Evolutionary conservation across 352 stramenopile species (phyloP).

Genomic region (Thalassiosira hispida): DNA sequence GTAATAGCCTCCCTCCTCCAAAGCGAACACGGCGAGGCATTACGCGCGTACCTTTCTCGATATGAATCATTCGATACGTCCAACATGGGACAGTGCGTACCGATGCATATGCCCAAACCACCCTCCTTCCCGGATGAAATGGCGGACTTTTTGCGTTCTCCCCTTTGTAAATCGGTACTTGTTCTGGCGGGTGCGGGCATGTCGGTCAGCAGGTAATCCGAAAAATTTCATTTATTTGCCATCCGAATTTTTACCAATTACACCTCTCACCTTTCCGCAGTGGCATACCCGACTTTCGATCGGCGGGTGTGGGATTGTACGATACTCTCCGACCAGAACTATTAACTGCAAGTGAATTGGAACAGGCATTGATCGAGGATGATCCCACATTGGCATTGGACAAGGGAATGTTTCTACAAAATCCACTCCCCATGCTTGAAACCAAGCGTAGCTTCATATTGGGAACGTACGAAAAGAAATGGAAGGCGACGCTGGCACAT

Average conservation of each 20-base stretch:
- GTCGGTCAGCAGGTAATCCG: slow-evolving; percentile 53
- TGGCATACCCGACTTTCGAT: slow-evolving; percentile 85
- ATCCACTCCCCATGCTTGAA: slow-evolving; percentile 84
- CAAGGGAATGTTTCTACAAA: slow-evolving; percentile 79
- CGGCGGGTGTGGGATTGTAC: slow-evolving; percentile 75
- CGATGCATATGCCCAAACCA: slow-evolving; percentile 40
- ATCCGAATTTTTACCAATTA: too few relatives aligned
- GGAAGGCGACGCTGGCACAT: slow-evolving; percentile 81
- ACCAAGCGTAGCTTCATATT: slow-evolving; percentile 82
- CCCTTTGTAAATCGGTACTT: slow-evolving; percentile 70
- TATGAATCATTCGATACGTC: slow-evolving; percentile 42
- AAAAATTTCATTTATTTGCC: background rate
- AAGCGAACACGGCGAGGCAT: slow-evolving; percentile 12
- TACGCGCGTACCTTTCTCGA: slow-evolving; percentile 34
- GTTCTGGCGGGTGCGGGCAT: slow-evolving; percentile 81
- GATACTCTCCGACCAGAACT: slow-evolving; percentile 71
- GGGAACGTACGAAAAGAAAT: slow-evolving; percentile 67
- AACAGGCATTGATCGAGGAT: slow-evolving; percentile 60
- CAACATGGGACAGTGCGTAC: slow-evolving; percentile 44
- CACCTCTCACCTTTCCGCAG: too few relatives aligned
- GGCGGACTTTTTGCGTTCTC: slow-evolving; percentile 72
- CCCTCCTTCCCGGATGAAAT: slow-evolving; percentile 54
- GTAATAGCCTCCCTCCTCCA: slow-evolving; percentile 41
- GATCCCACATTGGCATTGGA: slow-evolving; percentile 80
- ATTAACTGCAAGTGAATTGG: slow-evolving; percentile 62